Percentiles rank a stretch among this genome's conserved stretches.
Evolutionary conservation across 1,284 basidiomycete genomes (phyloP).

Genomic region (Ceratorhiza oryzae-sativae): DNA sequence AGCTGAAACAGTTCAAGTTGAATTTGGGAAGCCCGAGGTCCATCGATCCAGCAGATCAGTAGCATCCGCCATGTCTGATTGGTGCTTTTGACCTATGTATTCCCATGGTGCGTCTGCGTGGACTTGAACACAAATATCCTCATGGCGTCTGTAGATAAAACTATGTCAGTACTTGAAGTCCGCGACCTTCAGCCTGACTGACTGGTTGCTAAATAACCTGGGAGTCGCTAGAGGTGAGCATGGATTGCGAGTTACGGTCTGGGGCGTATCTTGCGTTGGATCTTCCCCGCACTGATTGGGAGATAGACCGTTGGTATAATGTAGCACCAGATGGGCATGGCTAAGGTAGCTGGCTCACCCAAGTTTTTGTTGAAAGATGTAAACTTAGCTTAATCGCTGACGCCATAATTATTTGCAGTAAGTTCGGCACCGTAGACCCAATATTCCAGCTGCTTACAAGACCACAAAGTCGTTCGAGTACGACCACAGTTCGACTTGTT

Average conservation of each 20-base stretch:
- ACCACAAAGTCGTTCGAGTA: too few species aligned
- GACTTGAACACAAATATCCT: neutral
- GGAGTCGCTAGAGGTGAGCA: neutral
- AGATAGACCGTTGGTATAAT: neutral
- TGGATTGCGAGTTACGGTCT: neutral
- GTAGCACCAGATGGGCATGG: too few species aligned
- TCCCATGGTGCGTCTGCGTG: neutral
- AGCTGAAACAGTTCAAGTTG: neutral
- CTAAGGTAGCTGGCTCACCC: neutral
- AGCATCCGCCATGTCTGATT: neutral
- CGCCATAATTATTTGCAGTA: neutral
- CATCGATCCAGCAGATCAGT: too few species aligned
- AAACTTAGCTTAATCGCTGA: neutral
- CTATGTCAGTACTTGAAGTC: neutral
- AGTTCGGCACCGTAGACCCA: neutral
- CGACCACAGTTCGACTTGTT: too few species aligned
- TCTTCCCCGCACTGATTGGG: neutral
- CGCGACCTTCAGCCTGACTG: neutral
- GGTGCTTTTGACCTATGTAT: slow-evolving; percentile 10
- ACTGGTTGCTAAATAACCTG: neutral
- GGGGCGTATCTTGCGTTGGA: neutral
- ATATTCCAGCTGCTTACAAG: too few species aligned
- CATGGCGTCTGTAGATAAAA: neutral
- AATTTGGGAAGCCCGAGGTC: neutral
- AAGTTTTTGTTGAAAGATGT: neutral